These are phyloP conservation scores for Wickerhamiella azymoides DNA, from an alignment of 805 yeast species.

Conservation along the genomic window DNA sequence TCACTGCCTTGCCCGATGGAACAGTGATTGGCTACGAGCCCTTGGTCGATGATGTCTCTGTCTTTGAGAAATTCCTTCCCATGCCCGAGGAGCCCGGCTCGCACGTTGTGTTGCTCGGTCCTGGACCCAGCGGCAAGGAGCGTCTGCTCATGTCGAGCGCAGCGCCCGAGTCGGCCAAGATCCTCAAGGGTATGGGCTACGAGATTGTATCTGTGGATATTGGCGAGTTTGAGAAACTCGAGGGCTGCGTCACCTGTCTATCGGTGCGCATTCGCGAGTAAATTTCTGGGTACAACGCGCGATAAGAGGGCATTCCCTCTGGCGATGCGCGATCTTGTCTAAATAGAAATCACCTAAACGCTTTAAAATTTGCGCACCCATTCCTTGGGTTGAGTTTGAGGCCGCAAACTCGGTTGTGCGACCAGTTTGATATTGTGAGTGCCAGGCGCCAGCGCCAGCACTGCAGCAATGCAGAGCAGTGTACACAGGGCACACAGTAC, in stretches of 20 bases:
- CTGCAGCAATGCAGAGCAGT: too few relatives aligned
- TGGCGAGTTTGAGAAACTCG: conserved; percentile 6
- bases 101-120: conserved; percentile 6
- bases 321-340: neutral
- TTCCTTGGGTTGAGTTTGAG: too few relatives aligned
- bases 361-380: too few relatives aligned
- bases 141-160: conserved; percentile 6
- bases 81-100: conserved; percentile 7
- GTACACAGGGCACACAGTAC: neutral
- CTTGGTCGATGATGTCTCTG: conserved; percentile 1
- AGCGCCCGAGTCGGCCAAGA: conserved; percentile 1
- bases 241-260: conserved; percentile 7
- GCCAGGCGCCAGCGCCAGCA: too few relatives aligned
- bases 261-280: conserved; percentile 4
- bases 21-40: conserved; percentile 7
- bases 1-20: conserved; percentile 7
- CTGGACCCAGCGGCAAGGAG: conserved; percentile 1
- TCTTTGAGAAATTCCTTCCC: conserved; percentile 1
- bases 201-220: conserved; percentile 3
- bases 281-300: neutral
- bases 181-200: neutral
- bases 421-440: neutral
- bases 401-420: neutral
- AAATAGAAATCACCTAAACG: too few relatives aligned
- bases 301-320: too few relatives aligned